phyloP scores from a whole-genome alignment of 169 alveolate species.

The Cryptosporidium sp. region DNA sequence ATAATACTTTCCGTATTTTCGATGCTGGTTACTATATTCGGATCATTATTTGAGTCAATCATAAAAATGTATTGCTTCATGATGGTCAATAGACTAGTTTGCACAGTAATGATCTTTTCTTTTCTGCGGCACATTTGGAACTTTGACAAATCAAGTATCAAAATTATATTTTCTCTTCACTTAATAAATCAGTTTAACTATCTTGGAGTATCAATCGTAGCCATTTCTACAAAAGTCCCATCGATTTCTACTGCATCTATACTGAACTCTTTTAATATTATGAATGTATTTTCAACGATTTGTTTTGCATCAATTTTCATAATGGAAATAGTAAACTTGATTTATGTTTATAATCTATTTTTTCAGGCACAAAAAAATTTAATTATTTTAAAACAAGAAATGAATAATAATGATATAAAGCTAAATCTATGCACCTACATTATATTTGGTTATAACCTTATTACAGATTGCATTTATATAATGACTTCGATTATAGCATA shows the following conservation, averaged over 20 bases:
- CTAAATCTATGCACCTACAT: background rate
- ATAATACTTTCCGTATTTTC: background rate
- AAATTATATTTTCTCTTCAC: background rate
- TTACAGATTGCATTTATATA: slow-evolving; percentile 6
- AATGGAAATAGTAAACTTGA: slow-evolving; percentile 5
- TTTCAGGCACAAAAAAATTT: background rate
- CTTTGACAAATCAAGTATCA: slow-evolving; percentile 1
- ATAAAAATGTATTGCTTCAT: background rate
- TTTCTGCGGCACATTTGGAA: background rate
- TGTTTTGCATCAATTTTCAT: background rate
- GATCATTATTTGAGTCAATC: background rate
- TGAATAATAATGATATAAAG: background rate
- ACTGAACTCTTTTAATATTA: background rate
- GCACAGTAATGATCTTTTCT: background rate
- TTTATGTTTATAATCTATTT: background rate
- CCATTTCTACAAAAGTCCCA: background rate
- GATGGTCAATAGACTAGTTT: background rate
- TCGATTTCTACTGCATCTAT: background rate
- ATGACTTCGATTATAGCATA: background rate
- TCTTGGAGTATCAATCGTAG: background rate
- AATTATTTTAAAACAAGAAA: background rate
- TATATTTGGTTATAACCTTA: background rate
- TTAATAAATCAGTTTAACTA: slow-evolving; percentile 6
- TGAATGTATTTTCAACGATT: background rate
- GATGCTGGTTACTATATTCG: background rate